Evolutionary conservation across 805 yeast species (phyloP), one percentile per base, ranked within the genome.

Genomic region (Candida tammaniensis): DNA sequence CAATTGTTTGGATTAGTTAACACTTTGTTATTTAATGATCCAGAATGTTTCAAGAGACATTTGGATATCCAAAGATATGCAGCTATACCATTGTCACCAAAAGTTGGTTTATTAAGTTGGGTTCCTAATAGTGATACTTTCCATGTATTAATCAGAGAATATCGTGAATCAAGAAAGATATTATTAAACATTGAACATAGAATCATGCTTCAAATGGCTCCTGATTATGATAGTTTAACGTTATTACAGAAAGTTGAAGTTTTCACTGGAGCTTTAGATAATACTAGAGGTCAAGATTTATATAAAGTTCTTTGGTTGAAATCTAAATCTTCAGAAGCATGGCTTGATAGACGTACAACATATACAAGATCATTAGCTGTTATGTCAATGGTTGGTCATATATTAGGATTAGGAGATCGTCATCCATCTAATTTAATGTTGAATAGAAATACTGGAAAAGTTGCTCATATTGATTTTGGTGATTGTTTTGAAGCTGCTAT

Each of bases 401-500:
- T 93, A 35, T 69, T 93, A 16, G 99, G 99, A 10, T 70, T 93
- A 14, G 99, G 99, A 41, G 99, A 93, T 57, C 78, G 99, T 42
- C 99, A 93, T 60, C 98, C 98, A 17, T 86, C 97, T 19, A 93
- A 93, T 54, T 72, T 93, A 61, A 86, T 93, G 97, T 75, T 93
- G 61, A 95, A 91, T 57, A 70, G 96, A 43, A 76, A 82, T 31
- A 87, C 98, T 0, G 99, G 99, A 42, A 88, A 91, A 52, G 96
- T 93, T 33, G 76, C 93, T 24, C 99, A 93, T 55, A 91, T 93
- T 61, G 99, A 93, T 70, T 93, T 91, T 61, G 99, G 98, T 46
- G 99, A 93, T 57, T 93, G 99, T 74, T 93, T 93, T 53, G 99
- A 93, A 57, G 96, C 98, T 2, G 98, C 99, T 0, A 88, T 91